phyloP scores from a whole-genome alignment of 2,329 filamentous ascomycete genomes.

The Lecanicillium sp. region DNA sequence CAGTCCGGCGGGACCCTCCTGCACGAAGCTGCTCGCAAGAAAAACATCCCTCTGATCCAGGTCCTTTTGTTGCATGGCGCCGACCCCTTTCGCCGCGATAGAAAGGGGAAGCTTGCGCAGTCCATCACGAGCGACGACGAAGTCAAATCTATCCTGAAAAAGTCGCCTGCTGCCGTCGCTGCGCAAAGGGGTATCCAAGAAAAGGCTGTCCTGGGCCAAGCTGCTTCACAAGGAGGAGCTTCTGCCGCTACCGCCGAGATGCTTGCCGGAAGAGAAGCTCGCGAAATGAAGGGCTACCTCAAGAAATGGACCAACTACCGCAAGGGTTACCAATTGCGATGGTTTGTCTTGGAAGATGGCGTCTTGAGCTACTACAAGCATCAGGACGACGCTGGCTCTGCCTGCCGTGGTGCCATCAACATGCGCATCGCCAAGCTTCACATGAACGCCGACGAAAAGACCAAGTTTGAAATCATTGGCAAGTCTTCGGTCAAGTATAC shows the following conservation, averaged over 20 bases:
- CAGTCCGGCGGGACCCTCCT: slow-evolving; percentile 85
- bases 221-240: slow-evolving; percentile 45
- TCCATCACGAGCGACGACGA: slow-evolving; percentile 93
- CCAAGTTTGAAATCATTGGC: slow-evolving; percentile 93
- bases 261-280: slow-evolving; percentile 71
- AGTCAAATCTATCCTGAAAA: slow-evolving; percentile 82
- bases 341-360: slow-evolving; percentile 97
- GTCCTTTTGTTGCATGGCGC: slow-evolving; percentile 87
- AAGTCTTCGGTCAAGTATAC: slow-evolving; percentile 99
- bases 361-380: slow-evolving; percentile 99
- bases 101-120: slow-evolving; percentile 90
- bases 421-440: slow-evolving; percentile 93
- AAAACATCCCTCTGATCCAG: slow-evolving; percentile 80
- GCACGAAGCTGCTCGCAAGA: slow-evolving; percentile 81
- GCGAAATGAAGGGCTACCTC: slow-evolving; percentile 97
- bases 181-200: slow-evolving; percentile 95
- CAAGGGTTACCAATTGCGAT: slow-evolving; percentile 89
- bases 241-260: slow-evolving; percentile 48
- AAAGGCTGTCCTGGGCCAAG: slow-evolving; percentile 83
- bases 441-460: slow-evolving; percentile 97
- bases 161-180: slow-evolving; percentile 85
- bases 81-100: slow-evolving; percentile 90
- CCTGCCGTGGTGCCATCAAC: slow-evolving; percentile 95
- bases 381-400: slow-evolving; percentile 92
- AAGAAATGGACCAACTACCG: slow-evolving; percentile 99